Percentiles rank a stretch among this genome's conserved stretches.
Evolutionary conservation across 1,139 yeast species (phyloP).

Genomic region (Suhomyces taliae): DNA sequence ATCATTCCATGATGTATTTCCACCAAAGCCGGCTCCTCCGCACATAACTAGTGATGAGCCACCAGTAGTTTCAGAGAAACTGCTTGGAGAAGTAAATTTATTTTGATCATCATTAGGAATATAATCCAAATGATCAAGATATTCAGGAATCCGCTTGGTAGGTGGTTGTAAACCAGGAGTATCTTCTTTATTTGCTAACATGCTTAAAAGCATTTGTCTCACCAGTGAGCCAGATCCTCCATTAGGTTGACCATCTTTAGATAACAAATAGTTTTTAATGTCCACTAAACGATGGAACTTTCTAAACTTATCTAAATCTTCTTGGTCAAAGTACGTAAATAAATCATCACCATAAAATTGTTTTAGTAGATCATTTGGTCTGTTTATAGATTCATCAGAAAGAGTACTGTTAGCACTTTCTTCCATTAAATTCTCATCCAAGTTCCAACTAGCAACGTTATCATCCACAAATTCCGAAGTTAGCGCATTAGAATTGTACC

Average conservation of each 20-base stretch:
- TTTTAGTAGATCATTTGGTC: conserved; percentile 11
- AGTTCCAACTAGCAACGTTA: conserved; percentile 48
- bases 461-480: conserved; percentile 31
- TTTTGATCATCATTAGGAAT: conserved; percentile 1
- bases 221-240: conserved; percentile 2
- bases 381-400: neutral
- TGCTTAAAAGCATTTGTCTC: conserved; percentile 7
- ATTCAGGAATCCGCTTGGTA: neutral
- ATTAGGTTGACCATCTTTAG: conserved; percentile 6
- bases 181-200: neutral
- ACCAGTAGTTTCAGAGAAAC: conserved; percentile 16
- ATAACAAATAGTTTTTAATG: conserved; percentile 19
- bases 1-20: conserved; percentile 30
- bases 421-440: conserved; percentile 35
- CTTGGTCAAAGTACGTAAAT: conserved; percentile 24
- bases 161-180: neutral
- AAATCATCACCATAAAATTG: conserved; percentile 40
- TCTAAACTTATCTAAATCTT: conserved; percentile 30
- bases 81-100: conserved; percentile 10
- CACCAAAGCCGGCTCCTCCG: conserved; percentile 29
- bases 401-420: conserved; percentile 1
- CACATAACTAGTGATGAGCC: conserved; percentile 30
- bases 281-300: conserved; percentile 25
- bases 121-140: conserved; percentile 2
- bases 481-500: conserved; percentile 20